Base-by-base conservation (phyloP, 2,329 filamentous ascomycete species). In the Botryosphaeria dothidea region DNA sequence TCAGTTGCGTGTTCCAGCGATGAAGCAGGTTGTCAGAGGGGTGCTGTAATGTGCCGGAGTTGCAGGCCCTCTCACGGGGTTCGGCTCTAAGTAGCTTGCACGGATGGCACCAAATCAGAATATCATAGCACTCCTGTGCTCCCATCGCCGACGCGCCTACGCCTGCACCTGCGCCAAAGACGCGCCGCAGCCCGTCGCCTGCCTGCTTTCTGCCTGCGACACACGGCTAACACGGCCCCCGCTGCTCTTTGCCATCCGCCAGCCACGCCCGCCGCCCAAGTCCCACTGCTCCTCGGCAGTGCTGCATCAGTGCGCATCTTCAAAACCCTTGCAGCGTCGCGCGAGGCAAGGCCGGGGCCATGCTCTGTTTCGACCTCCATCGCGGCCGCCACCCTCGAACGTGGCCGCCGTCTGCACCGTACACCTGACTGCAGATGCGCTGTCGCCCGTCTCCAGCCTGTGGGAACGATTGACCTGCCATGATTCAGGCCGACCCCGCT, bases 251-350 rank as follows among this genome's bases (percentile, higher is more conserved):
- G 25, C 38, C 56, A 43, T 36, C 54, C 11, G 19, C 51, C 56
- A 17, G 21, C 23, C 15, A 21, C 36, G 36, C 34, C 34, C 25
- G 36, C 34, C 38, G 17, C 38, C 38, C n/a, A n/a, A n/a, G n/a
- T n/a, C n/a, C n/a, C n/a, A n/a, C 56, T 57, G 34, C 25, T 45
- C 21, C 36, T 45, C 23, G 54, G 54, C 54, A 45, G n/a, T 58
- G 54, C 56, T 17, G 56, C 41, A 46, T 60, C 56, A 60, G 56
- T 60, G 56, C 56, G 56, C 56, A 60, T 60, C 56, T 60, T 60
- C 56, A 60, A 60, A 60, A 60, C 56, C 56, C 56, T 60, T 60
- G 56, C 56, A 60, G 19, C 56, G 56, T 60, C 56, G 56, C 56
- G 56, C 56, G 25, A 60, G 25, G 52, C 25, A 46, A 60, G 56